A percentile compares a stretch with the other conserved stretches of the same genome.
phyloP scores from a whole-genome alignment of 345 rosid species.

The Mallotus nudiflorus region DNA sequence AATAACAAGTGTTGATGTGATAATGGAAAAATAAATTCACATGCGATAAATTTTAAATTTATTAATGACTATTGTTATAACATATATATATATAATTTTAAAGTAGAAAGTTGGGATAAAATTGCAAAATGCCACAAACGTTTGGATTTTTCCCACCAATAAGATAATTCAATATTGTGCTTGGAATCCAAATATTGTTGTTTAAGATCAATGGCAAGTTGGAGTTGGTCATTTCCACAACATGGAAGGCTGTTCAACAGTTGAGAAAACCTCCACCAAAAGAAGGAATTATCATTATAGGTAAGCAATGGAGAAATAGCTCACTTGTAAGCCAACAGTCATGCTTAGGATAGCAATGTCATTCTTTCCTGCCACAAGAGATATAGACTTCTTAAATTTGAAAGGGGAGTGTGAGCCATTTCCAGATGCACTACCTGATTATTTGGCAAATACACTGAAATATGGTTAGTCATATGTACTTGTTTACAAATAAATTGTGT shows the following conservation, averaged over 20 bases:
- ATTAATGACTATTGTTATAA: too few species aligned
- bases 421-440: conserved; percentile 70
- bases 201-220: too few species aligned
- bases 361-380: conserved; percentile 79
- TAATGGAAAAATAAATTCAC: too few species aligned
- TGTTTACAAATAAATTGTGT: neutral
- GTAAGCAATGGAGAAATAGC: conserved; percentile 8
- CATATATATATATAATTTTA: too few species aligned
- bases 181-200: too few species aligned
- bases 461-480: neutral
- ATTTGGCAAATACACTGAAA: neutral
- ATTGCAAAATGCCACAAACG: too few species aligned
- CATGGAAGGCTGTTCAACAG: neutral
- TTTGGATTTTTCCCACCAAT: too few species aligned
- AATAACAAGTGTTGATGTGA: too few species aligned
- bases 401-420: conserved; percentile 67
- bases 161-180: too few species aligned
- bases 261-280: neutral
- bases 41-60: too few species aligned
- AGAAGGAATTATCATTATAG: neutral
- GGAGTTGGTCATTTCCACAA: too few species aligned
- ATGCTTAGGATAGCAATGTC: conserved; percentile 75
- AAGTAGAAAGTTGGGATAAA: too few species aligned
- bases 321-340: conserved; percentile 88
- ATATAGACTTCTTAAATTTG: conserved; percentile 50